Conservation (phyloP, 2,329 filamentous ascomycete genomes). For the Stromatinia cepivora region DNA sequence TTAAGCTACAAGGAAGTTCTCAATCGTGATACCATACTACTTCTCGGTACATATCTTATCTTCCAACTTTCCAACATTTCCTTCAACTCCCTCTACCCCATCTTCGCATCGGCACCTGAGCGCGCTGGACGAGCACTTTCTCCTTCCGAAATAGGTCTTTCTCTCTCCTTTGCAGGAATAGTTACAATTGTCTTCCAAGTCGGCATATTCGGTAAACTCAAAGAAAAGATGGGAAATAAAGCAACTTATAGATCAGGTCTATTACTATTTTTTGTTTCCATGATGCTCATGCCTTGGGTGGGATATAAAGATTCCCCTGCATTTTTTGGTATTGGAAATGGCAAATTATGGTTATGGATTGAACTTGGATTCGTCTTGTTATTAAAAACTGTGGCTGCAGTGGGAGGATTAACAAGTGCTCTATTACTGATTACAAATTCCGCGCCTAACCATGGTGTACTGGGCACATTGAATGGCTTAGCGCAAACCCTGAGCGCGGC, state of each 20-base stretch:
- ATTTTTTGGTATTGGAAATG: slow-evolving; percentile 58
- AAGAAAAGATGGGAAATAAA: slow-evolving; percentile 79
- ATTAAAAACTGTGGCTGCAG: slow-evolving; percentile 87
- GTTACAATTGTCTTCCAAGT: slow-evolving; percentile 90
- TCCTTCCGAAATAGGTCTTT: slow-evolving; percentile 80
- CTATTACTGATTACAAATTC: slow-evolving; percentile 96
- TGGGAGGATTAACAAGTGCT: slow-evolving; percentile 86
- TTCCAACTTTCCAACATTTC: slow-evolving; percentile 94
- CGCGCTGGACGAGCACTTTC: slow-evolving; percentile 76
- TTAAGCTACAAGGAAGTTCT: slow-evolving; percentile 61
- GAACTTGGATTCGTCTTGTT: slow-evolving; percentile 81
- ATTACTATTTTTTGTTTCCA: slow-evolving; percentile 76
- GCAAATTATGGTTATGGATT: slow-evolving; percentile 70
- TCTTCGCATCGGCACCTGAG: slow-evolving; percentile 75
- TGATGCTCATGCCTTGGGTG: slow-evolving; percentile 86
- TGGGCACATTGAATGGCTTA: slow-evolving; percentile 89
- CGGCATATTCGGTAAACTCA: slow-evolving; percentile 76
- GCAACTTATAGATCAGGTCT: slow-evolving; percentile 79
- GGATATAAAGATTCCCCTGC: slow-evolving; percentile 68
- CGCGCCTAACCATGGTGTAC: slow-evolving; percentile 77
- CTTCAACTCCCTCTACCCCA: slow-evolving; percentile 92
- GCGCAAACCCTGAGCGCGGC: slow-evolving; percentile 92
- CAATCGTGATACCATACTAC: slow-evolving; percentile 77
- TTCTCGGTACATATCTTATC: slow-evolving; percentile 83
- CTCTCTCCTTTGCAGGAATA: slow-evolving; percentile 78